phyloP scores from a whole-genome alignment of 2,329 filamentous ascomycete species.

The Botrytis hyacinthi region DNA sequence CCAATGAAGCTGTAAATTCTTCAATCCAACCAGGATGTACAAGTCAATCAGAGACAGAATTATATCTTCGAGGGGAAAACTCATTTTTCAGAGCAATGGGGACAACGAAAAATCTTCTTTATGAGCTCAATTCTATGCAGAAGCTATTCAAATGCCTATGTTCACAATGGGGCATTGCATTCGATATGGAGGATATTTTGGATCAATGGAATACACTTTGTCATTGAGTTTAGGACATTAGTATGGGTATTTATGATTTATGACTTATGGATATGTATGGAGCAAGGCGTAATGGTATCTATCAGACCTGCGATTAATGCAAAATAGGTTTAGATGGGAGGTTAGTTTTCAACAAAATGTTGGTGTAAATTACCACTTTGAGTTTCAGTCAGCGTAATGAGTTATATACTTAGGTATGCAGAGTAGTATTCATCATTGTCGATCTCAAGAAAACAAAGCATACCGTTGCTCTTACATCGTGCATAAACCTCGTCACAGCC shows the following conservation, averaged over 20 bases:
- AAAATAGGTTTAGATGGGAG: background rate
- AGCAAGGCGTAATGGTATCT: background rate
- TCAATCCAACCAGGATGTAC: constrained; percentile 62
- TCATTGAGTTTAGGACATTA: constrained; percentile 34
- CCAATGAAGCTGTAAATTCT: constrained; percentile 36
- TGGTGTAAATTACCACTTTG: background rate
- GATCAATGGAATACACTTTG: constrained; percentile 46
- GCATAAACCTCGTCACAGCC: background rate
- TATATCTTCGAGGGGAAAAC: constrained; percentile 40
- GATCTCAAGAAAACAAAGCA: background rate
- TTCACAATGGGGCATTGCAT: constrained; percentile 47
- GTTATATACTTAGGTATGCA: background rate
- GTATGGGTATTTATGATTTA: background rate
- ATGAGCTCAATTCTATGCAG: constrained; percentile 48
- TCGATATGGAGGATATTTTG: constrained; percentile 46
- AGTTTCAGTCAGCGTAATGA: background rate
- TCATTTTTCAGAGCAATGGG: constrained; percentile 30
- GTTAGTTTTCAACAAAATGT: background rate
- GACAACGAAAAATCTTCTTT: constrained; percentile 43
- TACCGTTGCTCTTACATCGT: background rate
- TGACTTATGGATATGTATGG: background rate
- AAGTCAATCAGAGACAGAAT: constrained; percentile 44
- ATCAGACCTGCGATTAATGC: background rate
- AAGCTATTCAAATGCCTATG: constrained; percentile 46
- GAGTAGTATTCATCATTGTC: background rate